Percentiles rank a stretch among this genome's conserved stretches.
Evolutionary conservation across 352 stramenopile genomes (phyloP).

Genomic region (Phytophthora hybrid): DNA sequence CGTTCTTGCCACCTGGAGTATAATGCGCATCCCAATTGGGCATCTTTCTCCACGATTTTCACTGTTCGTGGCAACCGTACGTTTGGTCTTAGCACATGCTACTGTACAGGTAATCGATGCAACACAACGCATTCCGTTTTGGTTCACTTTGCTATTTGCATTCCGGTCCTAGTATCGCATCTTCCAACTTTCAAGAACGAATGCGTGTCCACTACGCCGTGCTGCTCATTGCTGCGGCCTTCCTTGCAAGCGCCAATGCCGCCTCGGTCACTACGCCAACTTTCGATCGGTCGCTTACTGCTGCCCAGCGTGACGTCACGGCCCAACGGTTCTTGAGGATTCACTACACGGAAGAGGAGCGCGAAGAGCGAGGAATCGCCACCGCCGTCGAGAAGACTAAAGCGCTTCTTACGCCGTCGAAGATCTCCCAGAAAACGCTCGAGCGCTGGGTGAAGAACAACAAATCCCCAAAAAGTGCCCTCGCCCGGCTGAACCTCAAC

Average conservation of each 20-base stretch:
- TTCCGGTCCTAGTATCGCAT: neutral
- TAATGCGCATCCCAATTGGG: too few relatives aligned
- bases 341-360: neutral
- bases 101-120: too few relatives aligned
- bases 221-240: neutral
- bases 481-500: conserved; percentile 1
- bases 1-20: too few relatives aligned
- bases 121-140: neutral
- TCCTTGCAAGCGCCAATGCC: neutral
- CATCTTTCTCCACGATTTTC: too few relatives aligned
- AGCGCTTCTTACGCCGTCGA: neutral
- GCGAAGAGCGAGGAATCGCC: conserved; percentile 7
- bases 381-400: conserved; percentile 4
- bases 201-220: neutral
- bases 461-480: conserved; percentile 2
- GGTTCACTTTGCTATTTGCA: neutral
- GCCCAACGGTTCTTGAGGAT: neutral
- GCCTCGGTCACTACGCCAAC: neutral
- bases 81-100: too few relatives aligned
- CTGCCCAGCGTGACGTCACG: neutral
- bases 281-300: neutral
- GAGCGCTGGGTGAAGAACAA: conserved; percentile 9
- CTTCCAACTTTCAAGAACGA: neutral
- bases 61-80: too few relatives aligned
- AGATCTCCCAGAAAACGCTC: neutral